Evolutionary conservation across 2,329 filamentous ascomycete genomes (phyloP).

Genomic region (Acephala macrosclerotiorum): DNA sequence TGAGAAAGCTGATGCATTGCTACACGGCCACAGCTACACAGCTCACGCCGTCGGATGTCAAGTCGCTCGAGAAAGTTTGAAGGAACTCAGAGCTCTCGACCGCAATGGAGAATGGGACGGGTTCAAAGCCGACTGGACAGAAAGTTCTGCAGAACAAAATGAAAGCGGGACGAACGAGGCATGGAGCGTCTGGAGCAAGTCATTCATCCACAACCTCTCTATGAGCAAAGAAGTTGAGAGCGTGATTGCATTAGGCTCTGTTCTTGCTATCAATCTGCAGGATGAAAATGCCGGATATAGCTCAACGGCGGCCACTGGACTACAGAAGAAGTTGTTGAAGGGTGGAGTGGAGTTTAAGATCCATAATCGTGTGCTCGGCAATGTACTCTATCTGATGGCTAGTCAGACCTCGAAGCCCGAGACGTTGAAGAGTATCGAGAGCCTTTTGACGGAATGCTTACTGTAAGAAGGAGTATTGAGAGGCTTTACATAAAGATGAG

Average conservation of each 20-base stretch:
- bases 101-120: slow-evolving; percentile 60
- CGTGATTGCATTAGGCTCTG: slow-evolving; percentile 77
- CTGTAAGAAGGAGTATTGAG: not conserved
- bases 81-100: slow-evolving; percentile 66
- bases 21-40: slow-evolving; percentile 89
- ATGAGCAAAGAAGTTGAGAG: slow-evolving; percentile 62
- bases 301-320: slow-evolving; percentile 46
- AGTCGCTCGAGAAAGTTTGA: slow-evolving; percentile 74
- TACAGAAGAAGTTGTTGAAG: slow-evolving; percentile 49
- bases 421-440: slow-evolving; percentile 38
- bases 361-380: slow-evolving; percentile 62
- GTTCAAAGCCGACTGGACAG: slow-evolving; percentile 56
- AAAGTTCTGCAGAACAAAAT: not conserved
- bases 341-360: slow-evolving; percentile 48
- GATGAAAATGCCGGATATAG: slow-evolving; percentile 49
- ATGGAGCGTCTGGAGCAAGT: slow-evolving; percentile 77
- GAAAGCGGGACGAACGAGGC: slow-evolving; percentile 35
- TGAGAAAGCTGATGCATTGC: slow-evolving; percentile 78
- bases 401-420: slow-evolving; percentile 51
- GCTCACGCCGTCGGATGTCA: slow-evolving; percentile 83
- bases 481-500: not conserved
- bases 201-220: slow-evolving; percentile 67
- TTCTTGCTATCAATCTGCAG: slow-evolving; percentile 69
- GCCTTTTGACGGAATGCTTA: slow-evolving; percentile 23
- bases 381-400: slow-evolving; percentile 66